Conservation (phyloP, 2,329 filamentous ascomycete genomes). For the Aulographum hederae region DNA sequence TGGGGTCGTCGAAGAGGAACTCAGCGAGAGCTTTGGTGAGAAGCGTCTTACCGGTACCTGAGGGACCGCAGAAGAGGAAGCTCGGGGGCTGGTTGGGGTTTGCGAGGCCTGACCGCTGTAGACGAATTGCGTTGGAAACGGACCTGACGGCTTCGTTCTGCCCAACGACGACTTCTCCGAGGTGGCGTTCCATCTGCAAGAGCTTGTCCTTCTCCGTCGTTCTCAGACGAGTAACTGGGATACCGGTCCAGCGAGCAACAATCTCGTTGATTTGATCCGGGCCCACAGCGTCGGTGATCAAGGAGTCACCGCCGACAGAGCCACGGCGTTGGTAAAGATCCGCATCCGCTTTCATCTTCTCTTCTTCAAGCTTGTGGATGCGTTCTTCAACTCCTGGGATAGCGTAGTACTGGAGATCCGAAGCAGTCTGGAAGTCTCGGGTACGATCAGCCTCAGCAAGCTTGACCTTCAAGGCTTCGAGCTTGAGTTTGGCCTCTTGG, state of each 20-base stretch:
- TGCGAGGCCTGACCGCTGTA: conserved; percentile 82
- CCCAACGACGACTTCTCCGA: conserved; percentile 72
- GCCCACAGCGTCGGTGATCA: conserved; percentile 85
- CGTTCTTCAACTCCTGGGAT: conserved; percentile 76
- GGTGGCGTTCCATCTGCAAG: conserved; percentile 84
- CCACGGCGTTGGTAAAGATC: conserved; percentile 38
- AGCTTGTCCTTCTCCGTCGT: conserved; percentile 97
- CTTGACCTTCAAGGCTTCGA: conserved; percentile 81
- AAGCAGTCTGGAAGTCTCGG: conserved; percentile 69
- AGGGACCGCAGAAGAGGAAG: conserved; percentile 97
- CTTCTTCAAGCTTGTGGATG: conserved; percentile 65
- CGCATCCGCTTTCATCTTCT: conserved; percentile 64
- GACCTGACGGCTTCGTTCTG: conserved; percentile 86
- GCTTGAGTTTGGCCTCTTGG: conserved; percentile 85
- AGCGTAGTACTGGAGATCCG: conserved; percentile 91
- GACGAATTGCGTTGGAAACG: conserved; percentile 87
- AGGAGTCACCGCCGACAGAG: conserved; percentile 40
- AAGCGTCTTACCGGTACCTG: conserved; percentile 93
- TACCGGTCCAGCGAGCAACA: conserved; percentile 93
- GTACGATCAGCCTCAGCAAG: conserved; percentile 81
- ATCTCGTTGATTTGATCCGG: conserved; percentile 99
- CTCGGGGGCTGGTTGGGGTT: conserved; percentile 96
- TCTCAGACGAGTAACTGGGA: conserved; percentile 83
- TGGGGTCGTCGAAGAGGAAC: conserved; percentile 93
- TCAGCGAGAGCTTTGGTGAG: conserved; percentile 94